Base-by-base conservation (phyloP, 306 rosid species). In the Vigna mungo region DNA sequence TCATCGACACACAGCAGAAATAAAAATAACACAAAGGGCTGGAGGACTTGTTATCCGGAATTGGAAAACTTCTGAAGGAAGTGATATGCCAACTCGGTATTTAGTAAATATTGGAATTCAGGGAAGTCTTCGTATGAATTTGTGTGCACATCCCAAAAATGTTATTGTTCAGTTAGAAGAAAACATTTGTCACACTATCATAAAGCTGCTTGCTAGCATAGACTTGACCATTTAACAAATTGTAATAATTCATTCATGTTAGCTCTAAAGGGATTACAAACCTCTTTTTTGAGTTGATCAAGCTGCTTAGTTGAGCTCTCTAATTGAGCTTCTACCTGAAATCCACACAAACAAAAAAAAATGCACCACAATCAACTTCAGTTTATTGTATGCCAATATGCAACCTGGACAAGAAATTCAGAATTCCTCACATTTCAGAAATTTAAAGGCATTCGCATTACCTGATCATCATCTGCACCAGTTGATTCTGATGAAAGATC, bases 211-310 rank as follows among this genome's bases (percentile, higher is more conserved):
- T 13, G 58, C 70, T 36, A 55, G 37, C 47, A 46, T 49, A 59
- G 58, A 17, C 62, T 16, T 56, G 53, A 53, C 18, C 71, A 25
- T 20, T 58, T 16, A 13, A 37, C 27, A 41, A 78, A 68, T 12
- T 72, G 44, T 37, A 37, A 77, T 54, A 34, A 62, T 46, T 73
- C 41, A 9, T 77, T 68, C 71, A 75, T 61, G 76, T 72, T 43
- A 75, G 30, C 44, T 72, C 32, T 39, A 41, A 72, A 49, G 56
- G 48, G 68, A 72, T 62, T 49, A 84, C 92, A 75, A 66, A 95
- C 98, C 99, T 92, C 97, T 47, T 84, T 82, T 84, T 79, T 88
- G 1, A 95, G 89, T 64, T 87, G 89, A 80, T 78, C 89, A 73
- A 88, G 76, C 83, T 65, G 83, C 47, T 64, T 81, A 34, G 77